A percentile compares a stretch with the other conserved stretches of the same genome.
phyloP scores from a whole-genome alignment of 1,284 basidiomycete genomes.

The Irpex sp. region DNA sequence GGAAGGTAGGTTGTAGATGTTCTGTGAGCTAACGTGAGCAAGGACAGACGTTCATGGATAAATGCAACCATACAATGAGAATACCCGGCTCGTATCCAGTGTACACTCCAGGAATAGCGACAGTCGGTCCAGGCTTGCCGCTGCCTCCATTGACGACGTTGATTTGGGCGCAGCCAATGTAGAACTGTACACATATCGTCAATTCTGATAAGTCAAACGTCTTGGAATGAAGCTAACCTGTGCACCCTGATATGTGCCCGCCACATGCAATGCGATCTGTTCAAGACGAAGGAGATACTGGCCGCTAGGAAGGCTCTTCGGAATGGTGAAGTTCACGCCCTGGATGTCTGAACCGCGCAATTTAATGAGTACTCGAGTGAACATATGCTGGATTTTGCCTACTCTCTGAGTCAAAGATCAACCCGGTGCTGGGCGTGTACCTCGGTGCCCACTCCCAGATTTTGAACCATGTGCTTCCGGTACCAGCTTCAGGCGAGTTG shows the following conservation, averaged over 20 bases:
- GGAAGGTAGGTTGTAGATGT: slow-evolving; percentile 22
- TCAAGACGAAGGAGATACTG: slow-evolving; percentile 23
- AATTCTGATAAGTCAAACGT: background rate
- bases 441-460: slow-evolving; percentile 36
- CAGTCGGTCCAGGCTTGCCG: slow-evolving; percentile 26
- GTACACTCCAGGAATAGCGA: slow-evolving; percentile 30
- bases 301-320: slow-evolving; percentile 20
- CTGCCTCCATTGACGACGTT: slow-evolving; percentile 29
- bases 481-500: slow-evolving; percentile 33
- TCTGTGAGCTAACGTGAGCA: background rate
- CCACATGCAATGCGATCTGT: slow-evolving; percentile 17
- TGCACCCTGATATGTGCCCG: slow-evolving; percentile 18
- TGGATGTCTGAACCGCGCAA: slow-evolving; percentile 8
- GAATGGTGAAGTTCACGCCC: slow-evolving; percentile 34
- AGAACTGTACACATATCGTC: slow-evolving; percentile 12
- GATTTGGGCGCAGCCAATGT: slow-evolving; percentile 24
- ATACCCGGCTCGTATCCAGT: slow-evolving; percentile 25
- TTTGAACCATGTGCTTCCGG: slow-evolving; percentile 43
- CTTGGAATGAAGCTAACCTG: background rate
- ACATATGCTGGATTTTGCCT: slow-evolving; percentile 6
- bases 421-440: slow-evolving; percentile 26
- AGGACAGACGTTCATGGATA: background rate
- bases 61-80: slow-evolving; percentile 9
- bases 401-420: slow-evolving; percentile 34
- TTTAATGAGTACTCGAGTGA: slow-evolving; percentile 18